Percentiles rank a stretch among this genome's conserved stretches.
These are phyloP conservation scores for Chlorophyllum brunneum DNA, from an alignment of 768 basidiomycete species.

Conservation along the genomic window DNA sequence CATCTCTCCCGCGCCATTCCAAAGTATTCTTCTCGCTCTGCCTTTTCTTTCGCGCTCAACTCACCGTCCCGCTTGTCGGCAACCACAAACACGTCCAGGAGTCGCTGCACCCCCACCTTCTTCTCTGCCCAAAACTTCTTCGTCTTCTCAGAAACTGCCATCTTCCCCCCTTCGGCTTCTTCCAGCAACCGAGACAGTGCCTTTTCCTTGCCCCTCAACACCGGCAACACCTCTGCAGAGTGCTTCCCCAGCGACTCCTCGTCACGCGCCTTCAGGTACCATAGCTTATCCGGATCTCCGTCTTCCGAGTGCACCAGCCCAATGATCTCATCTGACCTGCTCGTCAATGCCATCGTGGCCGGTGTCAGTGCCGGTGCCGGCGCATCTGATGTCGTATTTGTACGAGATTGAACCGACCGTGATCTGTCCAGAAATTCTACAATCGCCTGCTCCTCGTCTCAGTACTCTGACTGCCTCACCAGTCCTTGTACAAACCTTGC, in stretches of 20 bases:
- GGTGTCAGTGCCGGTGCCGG: slow-evolving; percentile 78
- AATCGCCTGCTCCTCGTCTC: slow-evolving; percentile 48
- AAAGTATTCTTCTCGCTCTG: slow-evolving; percentile 47
- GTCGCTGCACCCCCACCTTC: slow-evolving; percentile 37
- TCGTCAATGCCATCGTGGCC: slow-evolving; percentile 70
- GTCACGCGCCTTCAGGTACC: slow-evolving; percentile 56
- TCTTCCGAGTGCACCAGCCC: slow-evolving; percentile 58
- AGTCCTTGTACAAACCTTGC: slow-evolving; percentile 43
- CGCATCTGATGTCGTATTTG: slow-evolving; percentile 64
- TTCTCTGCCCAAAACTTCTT: slow-evolving; percentile 59
- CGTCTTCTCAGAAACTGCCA: slow-evolving; percentile 59
- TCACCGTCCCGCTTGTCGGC: slow-evolving; percentile 36
- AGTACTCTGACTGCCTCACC: slow-evolving; percentile 2
- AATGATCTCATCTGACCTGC: slow-evolving; percentile 49
- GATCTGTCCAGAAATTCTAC: slow-evolving; percentile 83
- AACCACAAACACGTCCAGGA: slow-evolving; percentile 43
- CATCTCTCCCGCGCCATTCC: slow-evolving; percentile 46
- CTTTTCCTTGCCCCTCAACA: slow-evolving; percentile 43
- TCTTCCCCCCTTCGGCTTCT: slow-evolving; percentile 43
- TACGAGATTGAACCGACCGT: slow-evolving; percentile 61
- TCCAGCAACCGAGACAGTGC: slow-evolving; percentile 47
- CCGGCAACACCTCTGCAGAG: slow-evolving; percentile 36
- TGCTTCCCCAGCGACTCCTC: slow-evolving; percentile 46
- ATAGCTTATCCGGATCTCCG: slow-evolving; percentile 60
- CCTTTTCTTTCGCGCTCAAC: slow-evolving; percentile 35